Base-by-base conservation (phyloP, 768 basidiomycete species). In the Amylocystis lapponica region DNA sequence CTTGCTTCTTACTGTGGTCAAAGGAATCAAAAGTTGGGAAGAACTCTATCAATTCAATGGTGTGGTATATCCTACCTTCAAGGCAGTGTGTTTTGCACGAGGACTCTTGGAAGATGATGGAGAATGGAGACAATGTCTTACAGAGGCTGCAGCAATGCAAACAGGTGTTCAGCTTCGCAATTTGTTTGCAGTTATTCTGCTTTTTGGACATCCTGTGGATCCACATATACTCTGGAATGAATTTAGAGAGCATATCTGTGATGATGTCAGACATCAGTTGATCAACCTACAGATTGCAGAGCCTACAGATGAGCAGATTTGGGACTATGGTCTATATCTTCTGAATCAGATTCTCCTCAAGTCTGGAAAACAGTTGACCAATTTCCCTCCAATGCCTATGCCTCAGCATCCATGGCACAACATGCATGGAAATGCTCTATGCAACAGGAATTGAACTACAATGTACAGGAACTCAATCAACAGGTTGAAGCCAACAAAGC, bases 101-200 rank as follows among this genome's bases (percentile, higher is more conserved):
- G 72, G 70, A 1, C 62, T 78, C 0, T 56, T 78, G 4, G 62
- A 61, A 27, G 66, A 74, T 64, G 59, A 68, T 33, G 55, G 64
- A 29, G 75, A 76, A 46, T 61, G 71, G 51, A 51, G 60, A 14
- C 43, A 37, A 17, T 72, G 73, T 50, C 45, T 78, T 0, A 6
- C 55, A 16, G 72, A 74, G 34, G 75, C 71, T 0, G 27, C 49
- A 6, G 14, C 21, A 1, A 69, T 74, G 52, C 63, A 70, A 26
- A 65, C 64, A 4, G 75, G 72, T 0, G 3, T 7, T 19, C 52
- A 41, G 1, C 57, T 74, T 0, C 60, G 66, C 2, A 46, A 56
- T 1, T 63, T 75, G 0, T 76, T 75, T 60, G 61, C 57, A 0
- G 64, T 62, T 4, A 58, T 75, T 3, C 62, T 75, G 0, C 22